These are phyloP conservation scores for Paramyrothecium roridum DNA, from an alignment of 2,329 filamentous ascomycete species.

Conservation along the genomic window DNA sequence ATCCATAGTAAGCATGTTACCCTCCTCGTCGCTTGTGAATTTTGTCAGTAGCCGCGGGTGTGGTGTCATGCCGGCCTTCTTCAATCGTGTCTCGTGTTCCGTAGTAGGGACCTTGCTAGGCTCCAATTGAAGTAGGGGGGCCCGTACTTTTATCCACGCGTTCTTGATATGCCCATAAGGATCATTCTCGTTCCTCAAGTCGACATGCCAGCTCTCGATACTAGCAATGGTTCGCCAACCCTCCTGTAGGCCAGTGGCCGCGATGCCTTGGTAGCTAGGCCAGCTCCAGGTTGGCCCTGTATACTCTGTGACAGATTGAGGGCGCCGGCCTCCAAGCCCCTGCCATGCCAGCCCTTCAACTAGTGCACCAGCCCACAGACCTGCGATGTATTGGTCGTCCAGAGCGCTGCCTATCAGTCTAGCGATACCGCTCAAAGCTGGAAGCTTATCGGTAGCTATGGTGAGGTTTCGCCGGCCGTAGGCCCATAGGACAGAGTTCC, in stretches of 20 bases:
- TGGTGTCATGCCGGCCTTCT: no score
- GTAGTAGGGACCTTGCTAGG: not conserved
- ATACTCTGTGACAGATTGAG: conserved; percentile 4
- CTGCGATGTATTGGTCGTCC: conserved; percentile 9
- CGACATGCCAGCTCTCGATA: conserved; percentile 7
- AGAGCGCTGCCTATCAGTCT: conserved; percentile 5
- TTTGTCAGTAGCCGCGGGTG: no score
- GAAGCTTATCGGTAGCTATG: conserved; percentile 10
- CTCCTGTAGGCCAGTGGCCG: not conserved
- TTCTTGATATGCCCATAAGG: conserved; percentile 10
- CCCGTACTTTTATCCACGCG: conserved; percentile 11
- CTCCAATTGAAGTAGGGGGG: conserved; percentile 2
- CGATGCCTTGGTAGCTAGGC: conserved; percentile 10
- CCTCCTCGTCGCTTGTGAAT: no score
- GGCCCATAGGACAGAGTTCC: not conserved
- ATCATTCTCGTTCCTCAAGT: conserved; percentile 6
- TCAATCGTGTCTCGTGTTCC: no score
- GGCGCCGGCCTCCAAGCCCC: not conserved
- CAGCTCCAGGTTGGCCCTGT: conserved; percentile 16
- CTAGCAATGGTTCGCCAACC: conserved; percentile 3
- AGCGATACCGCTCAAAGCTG: conserved; percentile 12
- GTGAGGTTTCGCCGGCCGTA: conserved; percentile 9
- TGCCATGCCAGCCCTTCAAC: conserved; percentile 11
- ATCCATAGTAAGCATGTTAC: no score
- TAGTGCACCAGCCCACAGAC: conserved; percentile 10